Base-by-base conservation (phyloP, 2,329 filamentous ascomycete genomes). In the Phoma sp. region DNA sequence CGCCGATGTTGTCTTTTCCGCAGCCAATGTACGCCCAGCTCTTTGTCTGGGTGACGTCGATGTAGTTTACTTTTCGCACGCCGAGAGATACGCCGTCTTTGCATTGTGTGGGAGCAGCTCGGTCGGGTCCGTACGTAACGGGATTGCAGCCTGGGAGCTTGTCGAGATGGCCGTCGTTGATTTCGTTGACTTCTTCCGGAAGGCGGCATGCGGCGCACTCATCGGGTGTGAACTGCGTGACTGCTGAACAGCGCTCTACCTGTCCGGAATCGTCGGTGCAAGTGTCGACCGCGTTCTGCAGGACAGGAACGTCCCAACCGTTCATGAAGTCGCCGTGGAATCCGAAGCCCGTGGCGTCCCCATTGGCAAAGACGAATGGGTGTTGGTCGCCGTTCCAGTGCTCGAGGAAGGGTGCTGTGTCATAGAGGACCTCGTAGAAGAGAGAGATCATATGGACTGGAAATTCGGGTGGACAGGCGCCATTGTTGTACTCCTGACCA, bases 321-420 rank as follows among this genome's bases (percentile, higher is more conserved):
- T 89, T 85, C 21, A 79, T 51, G 77, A 92, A 92, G 74, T 92
- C 89, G 43, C 82, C 88, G 74, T 92, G 89, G 57, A 83, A 82
- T 19, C 85, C 85, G 77, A 84, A 91, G 51, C 89, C 89, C 10
- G 89, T 90, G 19, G 81, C 78, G 53, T 92, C 88, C 39, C 88
- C 88, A 68, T 86, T 87, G 61, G 88, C 79, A 38, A 90, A 83
- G 49, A 91, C 85, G 56, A 81, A 78, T 0, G 71, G 84, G 54
- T 81, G 77, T 36, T 67, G 55, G 61, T 82, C 77, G 25, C 65
- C 63, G 15, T 64, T 52, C 71, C 71, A 74, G 80, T 82, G 71
- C 61, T 81, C 78, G 12, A 75, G 75, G 65, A 82, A 85, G 6
- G 72, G 72, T 29, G 77, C 70, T 8, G 82, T 82, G 54, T 80